Conservation (phyloP, 306 rosid species). For the Trichosanthes truncata region DNA sequence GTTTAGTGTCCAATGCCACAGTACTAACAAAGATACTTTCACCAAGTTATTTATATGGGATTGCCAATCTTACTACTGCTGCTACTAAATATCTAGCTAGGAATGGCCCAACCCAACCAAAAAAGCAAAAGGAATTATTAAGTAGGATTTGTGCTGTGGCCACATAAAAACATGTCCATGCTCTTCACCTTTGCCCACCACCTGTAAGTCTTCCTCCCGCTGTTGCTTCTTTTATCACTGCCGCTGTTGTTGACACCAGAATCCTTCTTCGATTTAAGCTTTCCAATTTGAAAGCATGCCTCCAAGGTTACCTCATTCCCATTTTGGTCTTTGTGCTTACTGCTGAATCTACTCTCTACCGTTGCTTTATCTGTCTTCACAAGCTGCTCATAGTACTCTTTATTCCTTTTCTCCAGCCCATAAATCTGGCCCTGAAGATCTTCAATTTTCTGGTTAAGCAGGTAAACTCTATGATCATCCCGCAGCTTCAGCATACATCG, state of each 20-base stretch:
- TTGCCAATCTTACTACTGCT: not conserved
- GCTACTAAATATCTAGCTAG: not conserved
- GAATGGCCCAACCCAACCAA: not conserved
- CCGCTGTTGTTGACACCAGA: not conserved
- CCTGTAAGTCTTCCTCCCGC: not conserved
- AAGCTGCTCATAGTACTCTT: slow-evolving; percentile 63
- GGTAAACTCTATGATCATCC: slow-evolving; percentile 69
- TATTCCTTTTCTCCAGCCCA: slow-evolving; percentile 84
- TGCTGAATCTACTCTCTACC: slow-evolving; percentile 3
- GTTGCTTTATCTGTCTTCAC: slow-evolving; percentile 23
- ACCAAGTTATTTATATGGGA: not conserved
- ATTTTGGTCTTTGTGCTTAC: slow-evolving; percentile 10
- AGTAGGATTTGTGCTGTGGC: slow-evolving; percentile 35
- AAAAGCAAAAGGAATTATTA: slow-evolving; percentile 4
- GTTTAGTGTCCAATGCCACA: not conserved
- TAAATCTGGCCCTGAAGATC: slow-evolving; percentile 79
- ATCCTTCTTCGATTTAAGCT: slow-evolving; percentile 28
- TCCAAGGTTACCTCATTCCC: slow-evolving; percentile 39
- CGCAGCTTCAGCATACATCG: slow-evolving; percentile 69
- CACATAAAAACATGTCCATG: slow-evolving; percentile 72
- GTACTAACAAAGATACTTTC: not conserved
- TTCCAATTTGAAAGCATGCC: slow-evolving; percentile 44
- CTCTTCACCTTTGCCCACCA: slow-evolving; percentile 66
- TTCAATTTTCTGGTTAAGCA: slow-evolving; percentile 66
- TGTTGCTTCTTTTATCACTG: not conserved